These are phyloP conservation scores for Thalia dealbata DNA, from an alignment of 176 grass and related monocot genomes.

Conservation along the genomic window DNA sequence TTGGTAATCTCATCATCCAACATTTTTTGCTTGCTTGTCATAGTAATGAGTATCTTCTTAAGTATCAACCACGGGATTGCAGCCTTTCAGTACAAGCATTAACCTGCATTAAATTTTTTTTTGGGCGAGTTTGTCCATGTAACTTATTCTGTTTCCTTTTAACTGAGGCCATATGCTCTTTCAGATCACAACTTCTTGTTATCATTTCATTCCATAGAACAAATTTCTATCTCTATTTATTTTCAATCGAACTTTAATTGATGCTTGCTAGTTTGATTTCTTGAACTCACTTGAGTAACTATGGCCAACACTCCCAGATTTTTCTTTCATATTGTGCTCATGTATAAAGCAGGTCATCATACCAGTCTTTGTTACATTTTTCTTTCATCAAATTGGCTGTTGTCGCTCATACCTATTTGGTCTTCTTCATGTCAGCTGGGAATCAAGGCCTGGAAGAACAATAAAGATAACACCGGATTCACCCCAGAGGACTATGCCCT, in stretches of 20 bases:
- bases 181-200: background rate
- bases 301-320: background rate
- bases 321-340: background rate
- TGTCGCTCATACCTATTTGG: background rate
- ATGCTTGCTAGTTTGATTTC: background rate
- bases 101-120: background rate
- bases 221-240: background rate
- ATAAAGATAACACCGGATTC: constrained; percentile 36
- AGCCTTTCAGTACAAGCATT: background rate
- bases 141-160: background rate
- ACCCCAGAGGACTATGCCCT: constrained; percentile 80
- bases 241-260: background rate
- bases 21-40: constrained; percentile 13
- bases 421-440: constrained; percentile 41
- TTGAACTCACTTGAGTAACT: background rate
- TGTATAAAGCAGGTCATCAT: background rate
- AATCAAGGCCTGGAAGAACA: constrained; percentile 67
- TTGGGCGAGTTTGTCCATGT: background rate
- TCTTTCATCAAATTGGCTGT: background rate
- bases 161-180: background rate
- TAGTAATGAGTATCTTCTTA: background rate
- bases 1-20: constrained; percentile 45
- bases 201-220: background rate
- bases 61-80: background rate
- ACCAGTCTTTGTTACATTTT: background rate